phyloP scores from a whole-genome alignment of 2,329 filamentous ascomycete species.

The Coleophoma eucalyptorum region DNA sequence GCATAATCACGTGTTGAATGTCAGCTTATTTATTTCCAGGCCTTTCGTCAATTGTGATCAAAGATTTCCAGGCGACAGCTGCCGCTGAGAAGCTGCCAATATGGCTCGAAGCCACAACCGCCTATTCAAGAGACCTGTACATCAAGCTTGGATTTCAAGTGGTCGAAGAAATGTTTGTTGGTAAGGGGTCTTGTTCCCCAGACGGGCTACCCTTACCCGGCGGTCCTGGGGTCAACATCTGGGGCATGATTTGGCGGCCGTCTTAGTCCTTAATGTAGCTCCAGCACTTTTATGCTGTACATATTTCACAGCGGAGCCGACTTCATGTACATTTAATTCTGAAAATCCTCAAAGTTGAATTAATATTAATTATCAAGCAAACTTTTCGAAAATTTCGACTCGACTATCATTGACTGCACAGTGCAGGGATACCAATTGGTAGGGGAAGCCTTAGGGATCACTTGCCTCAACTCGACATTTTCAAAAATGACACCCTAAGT shows the following conservation, averaged over 20 bases:
- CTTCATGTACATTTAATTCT: no score
- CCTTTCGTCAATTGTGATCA: slow-evolving; percentile 8
- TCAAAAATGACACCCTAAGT: no score
- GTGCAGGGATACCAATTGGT: no score
- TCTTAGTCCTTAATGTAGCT: background rate
- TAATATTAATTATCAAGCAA: no score
- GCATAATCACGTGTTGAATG: background rate
- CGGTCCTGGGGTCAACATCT: slow-evolving; percentile 11
- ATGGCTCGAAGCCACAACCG: slow-evolving; percentile 16
- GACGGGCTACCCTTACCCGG: slow-evolving; percentile 7
- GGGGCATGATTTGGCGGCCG: slow-evolving; percentile 17
- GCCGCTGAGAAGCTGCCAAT: slow-evolving; percentile 9
- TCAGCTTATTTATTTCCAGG: slow-evolving; percentile 1
- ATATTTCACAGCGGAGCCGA: no score
- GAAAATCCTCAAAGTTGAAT: no score
- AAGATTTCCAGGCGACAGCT: slow-evolving; percentile 8
- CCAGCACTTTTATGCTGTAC: no score
- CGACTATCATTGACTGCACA: no score
- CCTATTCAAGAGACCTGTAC: slow-evolving; percentile 9
- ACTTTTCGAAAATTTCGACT: no score
- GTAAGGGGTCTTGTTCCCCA: slow-evolving; percentile 10
- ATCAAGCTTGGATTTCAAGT: slow-evolving; percentile 12
- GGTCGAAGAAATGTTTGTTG: slow-evolving; percentile 11
- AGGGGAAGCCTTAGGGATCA: no score
- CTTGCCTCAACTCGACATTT: no score